Evolutionary conservation across 2,329 filamentous ascomycete genomes (phyloP), one percentile per base, ranked within the genome.

Genomic region (Beauveria sp.): DNA sequence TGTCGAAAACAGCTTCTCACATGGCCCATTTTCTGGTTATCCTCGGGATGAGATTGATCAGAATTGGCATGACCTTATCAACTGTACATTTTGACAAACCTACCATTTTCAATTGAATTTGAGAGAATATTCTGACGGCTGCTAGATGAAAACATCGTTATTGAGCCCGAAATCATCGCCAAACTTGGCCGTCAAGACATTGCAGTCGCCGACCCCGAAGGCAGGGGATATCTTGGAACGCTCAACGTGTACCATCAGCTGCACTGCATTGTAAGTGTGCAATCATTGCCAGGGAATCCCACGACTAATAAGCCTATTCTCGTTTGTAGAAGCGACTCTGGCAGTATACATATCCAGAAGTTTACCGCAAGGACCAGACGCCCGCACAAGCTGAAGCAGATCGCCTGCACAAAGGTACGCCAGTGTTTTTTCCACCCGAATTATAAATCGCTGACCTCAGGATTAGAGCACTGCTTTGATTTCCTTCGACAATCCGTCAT

Each of bases 241-340:
- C 50, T 64, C 14, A 64, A 62, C 59, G 62, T 63, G 14, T 63
- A 61, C 28, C 62, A 63, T 26, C 50, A 63, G 40, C 62, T 63
- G 14, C 62, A 63, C 22, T 63, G 62, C 40, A 58, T 63, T 34
- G 62, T 63, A 34, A 34, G 58, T 61, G 12, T 34, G 4, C 3
- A 20, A 5, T 18, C 8, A 8, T 20, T 7, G 1, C 24, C 16
- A 7, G 10, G 3, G 5, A 7, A 2, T 28, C 5, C 12, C 1
- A 5, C 20, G 2, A 38, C 50, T 54, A 46, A 42, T 18, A 26
- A 18, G 8, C 12, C 16, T 14, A 3, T n/a, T 16, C 9, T 34
- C 12, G 30, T 24, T 16, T 30, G 14, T 38, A 63, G 62, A 61
- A 63, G 42, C 58, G 52, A 12, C 45, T 63, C 14, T 53, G 51